Evolutionary conservation across 2,329 filamentous ascomycete species (phyloP).

Genomic region (Cercospora zeina): DNA sequence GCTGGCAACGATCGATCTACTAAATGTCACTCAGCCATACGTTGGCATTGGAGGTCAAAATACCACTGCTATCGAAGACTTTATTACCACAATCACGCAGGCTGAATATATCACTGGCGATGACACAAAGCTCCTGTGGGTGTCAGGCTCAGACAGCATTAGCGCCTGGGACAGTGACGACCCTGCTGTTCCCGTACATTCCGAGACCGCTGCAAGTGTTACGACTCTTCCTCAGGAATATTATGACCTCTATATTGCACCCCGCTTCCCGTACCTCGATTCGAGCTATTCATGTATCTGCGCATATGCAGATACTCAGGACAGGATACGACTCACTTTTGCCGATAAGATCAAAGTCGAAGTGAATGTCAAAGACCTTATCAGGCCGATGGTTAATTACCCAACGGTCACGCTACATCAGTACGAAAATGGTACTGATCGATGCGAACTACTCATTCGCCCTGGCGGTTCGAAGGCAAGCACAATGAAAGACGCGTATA

Average conservation of each 20-base stretch:
- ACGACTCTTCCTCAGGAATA: not conserved
- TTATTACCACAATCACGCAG: not conserved
- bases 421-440: not conserved
- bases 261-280: not conserved
- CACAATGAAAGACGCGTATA: too few relatives aligned
- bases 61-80: not conserved
- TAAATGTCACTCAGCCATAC: not conserved
- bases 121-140: not conserved
- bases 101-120: not conserved
- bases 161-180: not conserved
- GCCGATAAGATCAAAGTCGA: not conserved
- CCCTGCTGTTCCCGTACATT: not conserved
- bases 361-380: not conserved
- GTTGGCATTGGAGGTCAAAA: not conserved
- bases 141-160: not conserved
- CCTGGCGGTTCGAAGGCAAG: too few relatives aligned
- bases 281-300: not conserved
- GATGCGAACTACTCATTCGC: not conserved
- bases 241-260: not conserved
- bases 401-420: rapidly evolving
- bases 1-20: not conserved
- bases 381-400: not conserved
- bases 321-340: not conserved
- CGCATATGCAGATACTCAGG: not conserved
- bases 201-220: not conserved